Evolutionary conservation across 2,329 filamentous ascomycete genomes (phyloP).

Genomic region (Neopestalotiopsis rosae): DNA sequence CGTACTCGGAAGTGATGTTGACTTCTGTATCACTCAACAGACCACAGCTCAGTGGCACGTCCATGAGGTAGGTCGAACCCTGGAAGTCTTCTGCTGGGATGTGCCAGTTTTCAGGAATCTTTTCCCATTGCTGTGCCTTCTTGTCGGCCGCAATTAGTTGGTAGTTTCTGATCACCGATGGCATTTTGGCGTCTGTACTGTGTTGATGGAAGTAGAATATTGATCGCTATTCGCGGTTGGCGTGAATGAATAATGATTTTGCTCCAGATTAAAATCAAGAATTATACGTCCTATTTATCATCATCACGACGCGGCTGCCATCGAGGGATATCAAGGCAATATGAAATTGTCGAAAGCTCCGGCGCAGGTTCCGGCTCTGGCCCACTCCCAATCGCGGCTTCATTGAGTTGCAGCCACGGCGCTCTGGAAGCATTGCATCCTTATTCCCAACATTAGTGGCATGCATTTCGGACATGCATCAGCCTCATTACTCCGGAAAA

Average conservation of each 20-base stretch:
- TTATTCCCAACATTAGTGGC: neutral
- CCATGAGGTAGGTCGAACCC: constrained; percentile 25
- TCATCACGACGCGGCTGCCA: neutral
- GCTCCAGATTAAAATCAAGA: too few relatives aligned
- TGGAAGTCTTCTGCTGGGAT: constrained; percentile 20
- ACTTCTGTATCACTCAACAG: constrained; percentile 20
- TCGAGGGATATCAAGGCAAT: neutral
- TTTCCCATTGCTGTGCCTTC: constrained; percentile 23
- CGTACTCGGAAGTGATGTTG: constrained; percentile 24
- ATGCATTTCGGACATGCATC: too few relatives aligned
- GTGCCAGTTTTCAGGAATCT: constrained; percentile 28
- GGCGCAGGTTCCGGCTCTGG: neutral
- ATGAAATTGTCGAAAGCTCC: neutral
- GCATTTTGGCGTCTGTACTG: constrained; percentile 20
- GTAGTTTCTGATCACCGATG: constrained; percentile 23
- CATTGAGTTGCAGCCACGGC: neutral
- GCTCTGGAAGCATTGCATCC: too few relatives aligned
- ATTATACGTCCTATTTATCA: too few relatives aligned
- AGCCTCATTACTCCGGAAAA: too few relatives aligned
- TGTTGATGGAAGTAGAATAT: constrained; percentile 10
- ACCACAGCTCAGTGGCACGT: constrained; percentile 24
- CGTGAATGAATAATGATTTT: neutral
- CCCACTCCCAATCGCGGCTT: neutral
- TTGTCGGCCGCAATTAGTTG: constrained; percentile 26
- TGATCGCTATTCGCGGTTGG: neutral